Evolutionary conservation across 768 basidiomycete species (phyloP).

Genomic region (Chalciporus piperatus): DNA sequence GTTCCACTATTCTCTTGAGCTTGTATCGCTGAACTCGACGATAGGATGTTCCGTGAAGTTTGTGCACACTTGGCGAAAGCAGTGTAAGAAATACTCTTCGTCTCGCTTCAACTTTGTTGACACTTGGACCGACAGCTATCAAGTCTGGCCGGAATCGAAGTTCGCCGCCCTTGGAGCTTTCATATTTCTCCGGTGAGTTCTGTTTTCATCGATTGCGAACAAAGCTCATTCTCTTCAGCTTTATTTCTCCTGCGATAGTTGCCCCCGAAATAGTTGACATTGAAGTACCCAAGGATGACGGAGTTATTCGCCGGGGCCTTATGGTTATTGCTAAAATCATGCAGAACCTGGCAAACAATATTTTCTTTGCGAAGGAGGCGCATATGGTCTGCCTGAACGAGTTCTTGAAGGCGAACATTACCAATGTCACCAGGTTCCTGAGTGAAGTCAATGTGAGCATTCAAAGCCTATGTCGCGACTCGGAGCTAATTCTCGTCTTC

Average conservation of each 20-base stretch:
- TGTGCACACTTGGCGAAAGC: constrained; percentile 75
- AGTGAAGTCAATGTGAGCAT: constrained; percentile 66
- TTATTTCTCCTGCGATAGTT: constrained; percentile 89
- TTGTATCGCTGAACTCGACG: constrained; percentile 2
- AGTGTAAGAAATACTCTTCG: constrained; percentile 53
- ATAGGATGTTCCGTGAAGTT: constrained; percentile 83
- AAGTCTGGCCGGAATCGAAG: constrained; percentile 76
- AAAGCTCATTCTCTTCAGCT: constrained; percentile 43
- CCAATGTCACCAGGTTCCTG: constrained; percentile 71
- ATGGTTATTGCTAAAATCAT: constrained; percentile 89
- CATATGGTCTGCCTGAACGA: constrained; percentile 80
- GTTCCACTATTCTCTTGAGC: not conserved
- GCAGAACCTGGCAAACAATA: constrained; percentile 92
- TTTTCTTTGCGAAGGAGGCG: constrained; percentile 87
- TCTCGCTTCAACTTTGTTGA: constrained; percentile 13
- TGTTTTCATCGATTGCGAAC: not conserved
- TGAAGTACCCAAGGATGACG: constrained; percentile 64
- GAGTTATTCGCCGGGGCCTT: constrained; percentile 68
- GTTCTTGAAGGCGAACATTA: constrained; percentile 68
- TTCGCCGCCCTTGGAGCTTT: constrained; percentile 86
- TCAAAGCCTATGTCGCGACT: not conserved
- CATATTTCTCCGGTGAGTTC: constrained; percentile 75
- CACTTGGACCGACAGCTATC: constrained; percentile 39
- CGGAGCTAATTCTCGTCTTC: not conserved
- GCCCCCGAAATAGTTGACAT: constrained; percentile 83